Base-by-base conservation (phyloP, 306 rosid species). In the Gillenia trifoliata region DNA sequence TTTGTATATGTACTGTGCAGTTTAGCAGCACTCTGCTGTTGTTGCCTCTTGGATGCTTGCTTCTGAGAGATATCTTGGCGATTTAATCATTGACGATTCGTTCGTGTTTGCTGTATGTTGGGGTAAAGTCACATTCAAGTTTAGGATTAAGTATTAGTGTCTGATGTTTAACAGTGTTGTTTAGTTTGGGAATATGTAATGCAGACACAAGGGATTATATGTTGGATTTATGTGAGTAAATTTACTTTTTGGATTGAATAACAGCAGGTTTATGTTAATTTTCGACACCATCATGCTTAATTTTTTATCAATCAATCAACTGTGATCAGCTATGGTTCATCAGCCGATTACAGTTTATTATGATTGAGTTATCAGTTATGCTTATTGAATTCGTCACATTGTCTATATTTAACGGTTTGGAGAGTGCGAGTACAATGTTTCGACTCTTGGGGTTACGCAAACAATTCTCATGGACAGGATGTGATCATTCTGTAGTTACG, bases 1-100 rank as follows among this genome's bases (percentile, higher is more conserved):
- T 59, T 12, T 4, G 31, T 59, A 8, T 4, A 3, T 40, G 38
- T 31, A 8, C 19, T 52, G 22, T 70, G 75, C 76, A 83, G 86
- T 75, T 63, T 83, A 68, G 83, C 83, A 33, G 83, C 81, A 25
- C 86, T 83, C n/a, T 83, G 83, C 76, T 83, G 83, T 41, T 83
- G 86, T 63, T 63, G 67, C 65, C 65, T 61, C 30, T 71, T 78
- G 75, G 86, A 83, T 8, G 86, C 75, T 71, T 83, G 86, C 78
- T 83, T 83, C 68, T 83, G 81, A 83, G 69, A 47, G 47, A 15
- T 55, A 4, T 71, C 4, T 61, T 6, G 38, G n/a, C 2, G 66
- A 23, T 34, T 63, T 31, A 17, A 8, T 15, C 65, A 0, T 15
- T n/a, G 2, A 4, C 8, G 23, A 31, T 36, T 33, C 33, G 25